Percentiles rank a stretch among this genome's conserved stretches.
Conservation (phyloP, 2,329 filamentous ascomycete genomes). For the Tolypocladium capitatum region DNA sequence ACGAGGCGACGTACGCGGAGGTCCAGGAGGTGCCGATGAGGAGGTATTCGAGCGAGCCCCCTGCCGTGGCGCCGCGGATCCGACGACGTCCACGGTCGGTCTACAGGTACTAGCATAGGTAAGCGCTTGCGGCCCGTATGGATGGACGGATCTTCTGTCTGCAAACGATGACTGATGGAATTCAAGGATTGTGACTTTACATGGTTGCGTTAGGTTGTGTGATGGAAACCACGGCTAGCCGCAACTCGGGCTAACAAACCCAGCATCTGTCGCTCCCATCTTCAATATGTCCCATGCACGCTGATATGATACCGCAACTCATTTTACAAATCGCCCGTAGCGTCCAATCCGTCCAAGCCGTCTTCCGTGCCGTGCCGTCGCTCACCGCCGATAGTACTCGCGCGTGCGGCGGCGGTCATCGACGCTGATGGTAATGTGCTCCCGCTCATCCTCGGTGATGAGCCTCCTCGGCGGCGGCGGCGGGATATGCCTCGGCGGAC, state of each 20-base stretch:
- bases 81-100: not conserved
- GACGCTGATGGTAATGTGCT: conserved; percentile 16
- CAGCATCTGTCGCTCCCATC: not conserved
- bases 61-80: not conserved
- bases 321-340: not conserved
- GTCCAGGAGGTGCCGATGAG: not conserved
- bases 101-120: not conserved
- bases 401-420: conserved; percentile 18
- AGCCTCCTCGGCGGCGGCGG: conserved; percentile 16
- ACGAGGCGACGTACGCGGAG: not conserved
- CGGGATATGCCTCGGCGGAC: conserved; percentile 23
- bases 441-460: conserved; percentile 15
- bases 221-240: not conserved
- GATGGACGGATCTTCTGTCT: not conserved
- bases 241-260: not conserved
- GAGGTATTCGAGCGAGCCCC: not conserved
- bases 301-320: not conserved
- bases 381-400: conserved; percentile 15
- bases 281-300: not conserved
- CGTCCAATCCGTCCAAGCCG: not conserved
- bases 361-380: not conserved
- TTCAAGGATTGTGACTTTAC: not conserved
- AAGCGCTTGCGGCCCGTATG: no score
- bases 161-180: not conserved
- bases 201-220: not conserved